Base-by-base conservation (phyloP, 495 filamentous ascomycete genomes). In the Penicillium canescens region DNA sequence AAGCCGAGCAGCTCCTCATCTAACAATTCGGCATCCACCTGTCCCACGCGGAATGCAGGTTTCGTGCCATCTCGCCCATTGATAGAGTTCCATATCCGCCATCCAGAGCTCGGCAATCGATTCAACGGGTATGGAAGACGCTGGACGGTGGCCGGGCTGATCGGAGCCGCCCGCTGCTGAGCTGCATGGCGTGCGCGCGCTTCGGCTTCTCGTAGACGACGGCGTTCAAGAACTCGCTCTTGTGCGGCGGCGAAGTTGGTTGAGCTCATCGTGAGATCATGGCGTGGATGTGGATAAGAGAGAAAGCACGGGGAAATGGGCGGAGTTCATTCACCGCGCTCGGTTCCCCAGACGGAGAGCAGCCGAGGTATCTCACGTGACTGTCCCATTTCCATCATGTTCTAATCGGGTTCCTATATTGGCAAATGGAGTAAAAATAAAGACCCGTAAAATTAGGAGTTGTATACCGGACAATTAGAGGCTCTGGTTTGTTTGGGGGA, bases 21-120 rank as follows among this genome's bases (percentile, higher is more conserved):
- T 37, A 99, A 74, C 31, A 99, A 73, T 66, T 98, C 95, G 21
- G 94, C 92, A 69, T 99, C 94, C 23, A 99, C 89, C 76, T 99
- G 94, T 6, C 93, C 92, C 10, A 99, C 95, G 37, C 94, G 85
- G 67, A 96, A 96, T 9, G 89, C 88, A 7, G 94, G 95, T 16
- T 82, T 75, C 18, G 87, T 92, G 21, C 90, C 90, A 55, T 91
- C 88, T 45, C 87, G 80, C n/a, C 84, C 86, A 26, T 79, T 84
- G 51, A 96, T 77, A 6, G 74, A 62, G 60, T 90, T 84, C 86
- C 89, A 96, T 59, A 84, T 65, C 37, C 74, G 75, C 42, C 86
- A 58, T 1, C 83, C 78, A 6, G 82, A 79, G 41, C 71, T 57
- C 21, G 83, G 80, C 18, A 92, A 46, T 37, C 75, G 73, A 36